A percentile compares a stretch with the other conserved stretches of the same genome.
Evolutionary conservation across 192 early-diverging fungal genomes (phyloP).

Genomic region (Kickxella alabastrina): DNA sequence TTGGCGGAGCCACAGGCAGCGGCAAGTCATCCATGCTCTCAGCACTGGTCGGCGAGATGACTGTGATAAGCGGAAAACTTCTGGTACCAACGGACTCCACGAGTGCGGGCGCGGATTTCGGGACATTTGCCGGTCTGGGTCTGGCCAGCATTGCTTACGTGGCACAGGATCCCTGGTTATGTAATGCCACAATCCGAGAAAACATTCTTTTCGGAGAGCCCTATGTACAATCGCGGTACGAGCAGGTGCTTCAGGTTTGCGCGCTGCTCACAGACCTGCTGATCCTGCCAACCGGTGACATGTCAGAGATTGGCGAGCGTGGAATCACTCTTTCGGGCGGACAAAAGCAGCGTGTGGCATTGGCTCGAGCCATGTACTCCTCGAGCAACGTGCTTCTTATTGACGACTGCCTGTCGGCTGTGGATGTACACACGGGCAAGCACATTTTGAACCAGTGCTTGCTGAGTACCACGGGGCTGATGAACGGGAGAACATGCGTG

Average conservation of each 20-base stretch:
- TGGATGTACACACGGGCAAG: conserved; percentile 87
- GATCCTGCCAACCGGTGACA: conserved; percentile 76
- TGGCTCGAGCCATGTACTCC: conserved; percentile 82
- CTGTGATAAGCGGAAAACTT: conserved; percentile 16
- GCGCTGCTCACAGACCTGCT: conserved; percentile 77
- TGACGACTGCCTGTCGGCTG: conserved; percentile 88
- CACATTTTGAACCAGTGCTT: conserved; percentile 77
- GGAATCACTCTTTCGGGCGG: conserved; percentile 82
- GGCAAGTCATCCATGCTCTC: conserved; percentile 83
- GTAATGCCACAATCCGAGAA: conserved; percentile 67
- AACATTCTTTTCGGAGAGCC: conserved; percentile 82
- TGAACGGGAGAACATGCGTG: conserved; percentile 70
- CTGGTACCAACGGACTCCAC: conserved; percentile 8
- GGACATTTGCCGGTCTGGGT: neutral
- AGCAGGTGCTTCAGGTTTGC: conserved; percentile 69
- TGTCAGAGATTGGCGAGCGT: conserved; percentile 86
- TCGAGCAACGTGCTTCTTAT: conserved; percentile 53
- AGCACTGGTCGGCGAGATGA: conserved; percentile 78
- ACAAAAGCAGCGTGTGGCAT: conserved; percentile 78
- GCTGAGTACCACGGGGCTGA: conserved; percentile 47
- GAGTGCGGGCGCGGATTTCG: neutral
- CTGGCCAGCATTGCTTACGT: conserved; percentile 69
- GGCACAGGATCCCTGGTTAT: conserved; percentile 68
- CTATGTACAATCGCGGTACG: conserved; percentile 67
- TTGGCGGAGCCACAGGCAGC: conserved; percentile 83